These are phyloP conservation scores for Kodamaea nitidulidarum DNA, from an alignment of 805 yeast species.

Conservation along the genomic window DNA sequence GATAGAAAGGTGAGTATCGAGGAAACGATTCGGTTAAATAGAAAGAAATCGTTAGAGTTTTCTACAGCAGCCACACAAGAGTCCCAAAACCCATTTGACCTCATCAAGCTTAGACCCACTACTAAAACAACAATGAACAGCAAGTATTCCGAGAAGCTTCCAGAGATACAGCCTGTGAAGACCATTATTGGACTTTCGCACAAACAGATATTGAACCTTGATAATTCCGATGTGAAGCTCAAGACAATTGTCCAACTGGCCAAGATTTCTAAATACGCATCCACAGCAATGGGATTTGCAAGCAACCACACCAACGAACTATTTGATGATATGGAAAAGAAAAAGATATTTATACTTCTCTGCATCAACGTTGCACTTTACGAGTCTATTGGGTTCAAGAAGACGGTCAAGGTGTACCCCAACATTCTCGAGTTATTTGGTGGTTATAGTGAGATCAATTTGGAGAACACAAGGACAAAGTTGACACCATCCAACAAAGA, in stretches of 20 bases:
- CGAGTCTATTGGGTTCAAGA: slow-evolving; percentile 34
- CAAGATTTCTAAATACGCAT: slow-evolving; percentile 26
- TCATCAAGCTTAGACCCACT: slow-evolving; percentile 23
- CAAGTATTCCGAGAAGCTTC: slow-evolving; percentile 25
- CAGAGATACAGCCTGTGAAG: slow-evolving; percentile 30
- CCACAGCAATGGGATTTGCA: slow-evolving; percentile 24
- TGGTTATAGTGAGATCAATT: slow-evolving; percentile 27
- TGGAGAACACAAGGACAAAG: slow-evolving; percentile 30
- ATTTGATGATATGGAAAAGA: slow-evolving; percentile 19
- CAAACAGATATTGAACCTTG: slow-evolving; percentile 30
- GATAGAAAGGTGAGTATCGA: slow-evolving; percentile 11
- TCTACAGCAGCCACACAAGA: slow-evolving; percentile 6
- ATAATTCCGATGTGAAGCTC: slow-evolving; percentile 33
- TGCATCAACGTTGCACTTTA: slow-evolving; percentile 34
- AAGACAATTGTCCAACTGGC: slow-evolving; percentile 34
- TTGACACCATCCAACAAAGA: slow-evolving; percentile 32
- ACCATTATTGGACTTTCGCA: slow-evolving; percentile 37
- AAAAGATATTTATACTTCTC: slow-evolving; percentile 23
- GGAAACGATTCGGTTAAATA: slow-evolving; percentile 13
- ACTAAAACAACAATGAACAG: slow-evolving; percentile 19
- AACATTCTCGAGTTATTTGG: slow-evolving; percentile 27
- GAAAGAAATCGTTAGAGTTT: slow-evolving; percentile 12
- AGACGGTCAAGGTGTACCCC: slow-evolving; percentile 21
- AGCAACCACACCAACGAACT: slow-evolving; percentile 21
- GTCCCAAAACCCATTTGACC: slow-evolving; percentile 18